A percentile compares a stretch with the other conserved stretches of the same genome.
phyloP scores from a whole-genome alignment of 441 rosid species.

The Gossypium schwendimanii region DNA sequence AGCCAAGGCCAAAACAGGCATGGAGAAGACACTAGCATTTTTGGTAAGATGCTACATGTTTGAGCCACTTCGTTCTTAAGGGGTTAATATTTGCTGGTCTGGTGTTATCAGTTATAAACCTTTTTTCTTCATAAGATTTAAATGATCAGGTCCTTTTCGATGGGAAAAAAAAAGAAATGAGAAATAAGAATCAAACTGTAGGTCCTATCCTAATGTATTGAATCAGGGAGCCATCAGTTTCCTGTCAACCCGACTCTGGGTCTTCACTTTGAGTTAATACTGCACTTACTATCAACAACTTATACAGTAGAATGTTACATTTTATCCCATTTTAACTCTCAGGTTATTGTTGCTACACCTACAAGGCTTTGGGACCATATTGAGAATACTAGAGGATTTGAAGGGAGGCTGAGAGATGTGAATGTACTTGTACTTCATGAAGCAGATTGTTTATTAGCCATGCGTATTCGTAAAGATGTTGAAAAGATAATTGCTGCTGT shows the following conservation, averaged over 20 bases:
- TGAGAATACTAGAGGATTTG: slow-evolving; percentile 86
- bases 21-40: slow-evolving; percentile 89
- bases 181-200: background rate
- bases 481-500: slow-evolving; percentile 76
- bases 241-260: background rate
- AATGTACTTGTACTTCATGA: slow-evolving; percentile 90
- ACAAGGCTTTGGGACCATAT: slow-evolving; percentile 91
- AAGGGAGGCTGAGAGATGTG: slow-evolving; percentile 75
- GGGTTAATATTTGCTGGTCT: background rate
- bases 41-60: slow-evolving; percentile 50
- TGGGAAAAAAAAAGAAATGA: background rate
- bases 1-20: slow-evolving; percentile 94
- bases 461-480: slow-evolving; percentile 87
- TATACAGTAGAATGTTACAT: slow-evolving; percentile 1
- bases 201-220: background rate
- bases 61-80: background rate
- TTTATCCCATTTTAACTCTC: slow-evolving; percentile 26
- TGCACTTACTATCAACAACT: background rate
- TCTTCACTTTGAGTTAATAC: slow-evolving; percentile 1
- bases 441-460: slow-evolving; percentile 86
- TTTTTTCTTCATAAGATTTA: background rate
- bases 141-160: background rate
- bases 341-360: slow-evolving; percentile 94
- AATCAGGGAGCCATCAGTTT: background rate
- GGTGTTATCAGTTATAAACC: background rate